Evolutionary conservation across 768 basidiomycete species (phyloP), one percentile per base, ranked within the genome.

Genomic region (Tubosaeta sp.): DNA sequence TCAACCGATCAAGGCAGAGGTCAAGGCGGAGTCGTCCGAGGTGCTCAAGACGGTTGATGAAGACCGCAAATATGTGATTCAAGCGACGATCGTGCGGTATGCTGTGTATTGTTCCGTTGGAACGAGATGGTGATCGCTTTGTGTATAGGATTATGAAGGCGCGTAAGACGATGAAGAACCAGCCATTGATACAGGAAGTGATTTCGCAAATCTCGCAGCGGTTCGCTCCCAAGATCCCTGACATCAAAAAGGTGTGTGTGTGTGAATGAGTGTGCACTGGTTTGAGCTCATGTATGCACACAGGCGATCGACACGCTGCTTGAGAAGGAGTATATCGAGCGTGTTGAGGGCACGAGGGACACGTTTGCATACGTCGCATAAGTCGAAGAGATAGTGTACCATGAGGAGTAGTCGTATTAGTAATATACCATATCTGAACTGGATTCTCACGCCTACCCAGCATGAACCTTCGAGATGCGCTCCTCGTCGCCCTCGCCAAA

Each of bases 261-360:
- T 39, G 32, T 33, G 22, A n/a, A 31, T 33, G 22, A 17, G 19
- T 33, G 3, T 11, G 34, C 14, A 6, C n/a, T 29, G 17, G 37
- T 1, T 17, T 29, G 0, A 0, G 33, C 57, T 66, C 41, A 25
- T 22, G 25, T 16, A 13, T n/a, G 31, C 34, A n/a, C 12, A 12
- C 53, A 90, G 88, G 90, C 91, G 4, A 95, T 97, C 53, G 93
- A 95, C 65, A 84, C 84, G 13, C 74, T 98, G 17, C 75, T 97
- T 44, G 95, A 97, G 74, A 95, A 95, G 73, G 95, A 99, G 68
- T 99, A 97, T 69, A 88, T 99, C 60, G 95, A 98, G 65, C 86
- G 95, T 29, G 87, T 92, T 13, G 91, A 93, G 19, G 90, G 86
- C 11, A 84, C 86, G n/a, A 86, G 88, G 65, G 93, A 95, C 71